Evolutionary conservation across 2,329 filamentous ascomycete species (phyloP), one percentile per base, ranked within the genome.

Genomic region (Alternaria sp.): DNA sequence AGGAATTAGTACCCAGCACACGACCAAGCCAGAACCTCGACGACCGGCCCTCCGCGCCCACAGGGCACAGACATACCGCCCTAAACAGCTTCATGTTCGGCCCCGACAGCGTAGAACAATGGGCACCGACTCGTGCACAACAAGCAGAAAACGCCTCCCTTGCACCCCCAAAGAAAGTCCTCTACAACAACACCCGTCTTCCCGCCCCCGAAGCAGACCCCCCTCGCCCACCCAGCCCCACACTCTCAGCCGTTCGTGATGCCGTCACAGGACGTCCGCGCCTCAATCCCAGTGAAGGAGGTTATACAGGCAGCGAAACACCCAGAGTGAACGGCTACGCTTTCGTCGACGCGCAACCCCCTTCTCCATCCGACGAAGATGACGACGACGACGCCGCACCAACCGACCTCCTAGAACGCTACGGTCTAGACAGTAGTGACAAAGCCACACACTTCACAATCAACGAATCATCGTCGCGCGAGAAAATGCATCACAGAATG

Each of bases 311-410:
- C 14, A 85, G 84, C 57, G 93, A 96, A 76, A 98, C 94, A 0
- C 95, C 94, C 0, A 85, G 92, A 2, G 91, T 98, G 0, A 96
- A 96, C 63, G 95, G 95, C 1, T 99, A 97, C 75, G 86, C 92
- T 0, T 98, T 97, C 77, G 93, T 99, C 34, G 93, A 97, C 67
- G 92, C 96, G 56, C 91, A 96, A 24, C 92, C 96, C 65, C 92
- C 96, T 57, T 90, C 90, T 39, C 85, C 86, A 56, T 90, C 90
- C 40, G 85, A 86, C 0, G 75, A 78, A 42, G 74, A 77, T 41
- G 74, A 77, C 26, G 74, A 73, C 26, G 74, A 73, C 13, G 73
- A 76, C 46, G 75, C 75, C 46, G 75, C 75, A 9, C 77, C 77
- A 3, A 74, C 71, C 34, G 75, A 77, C 39, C 64, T 82, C 1